Conservation (phyloP, 2,329 filamentous ascomycete genomes). For the Triangularia verruculosa region DNA sequence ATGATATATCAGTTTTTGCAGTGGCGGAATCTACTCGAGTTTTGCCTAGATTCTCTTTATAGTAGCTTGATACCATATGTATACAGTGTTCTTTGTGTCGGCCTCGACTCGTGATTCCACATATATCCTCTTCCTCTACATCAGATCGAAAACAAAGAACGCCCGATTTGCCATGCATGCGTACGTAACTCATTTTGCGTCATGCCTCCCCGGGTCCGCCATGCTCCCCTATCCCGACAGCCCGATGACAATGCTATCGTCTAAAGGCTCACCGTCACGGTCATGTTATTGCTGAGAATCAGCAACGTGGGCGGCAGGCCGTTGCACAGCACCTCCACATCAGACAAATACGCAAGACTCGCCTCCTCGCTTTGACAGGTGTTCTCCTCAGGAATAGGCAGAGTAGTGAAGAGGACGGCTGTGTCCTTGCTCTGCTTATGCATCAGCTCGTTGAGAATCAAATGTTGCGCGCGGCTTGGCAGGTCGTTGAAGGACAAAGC, state of each 20-base stretch:
- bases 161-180: not conserved
- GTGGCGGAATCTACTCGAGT: not conserved
- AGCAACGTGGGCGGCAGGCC: slow-evolving; percentile 72
- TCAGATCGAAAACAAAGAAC: not conserved
- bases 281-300: slow-evolving; percentile 87
- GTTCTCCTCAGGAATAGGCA: slow-evolving; percentile 76
- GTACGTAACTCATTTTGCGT: slow-evolving; percentile 11
- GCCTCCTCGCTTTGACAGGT: slow-evolving; percentile 68
- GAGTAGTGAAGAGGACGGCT: slow-evolving; percentile 77
- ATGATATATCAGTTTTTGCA: not conserved
- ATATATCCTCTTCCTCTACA: not conserved
- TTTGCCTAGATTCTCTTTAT: not conserved
- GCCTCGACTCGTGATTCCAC: not conserved
- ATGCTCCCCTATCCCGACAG: slow-evolving; percentile 7
- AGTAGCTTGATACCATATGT: not conserved
- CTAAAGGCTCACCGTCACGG: slow-evolving; percentile 73
- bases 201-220: not conserved
- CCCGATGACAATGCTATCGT: not conserved
- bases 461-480: slow-evolving; percentile 77
- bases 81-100: not conserved
- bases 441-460: slow-evolving; percentile 85
- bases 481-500: slow-evolving; percentile 83
- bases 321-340: slow-evolving; percentile 75
- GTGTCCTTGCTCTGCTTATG: slow-evolving; percentile 64
- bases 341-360: slow-evolving; percentile 70